phyloP scores from a whole-genome alignment of 176 grass and related monocot genomes.

The Aegilops longissima region DNA sequence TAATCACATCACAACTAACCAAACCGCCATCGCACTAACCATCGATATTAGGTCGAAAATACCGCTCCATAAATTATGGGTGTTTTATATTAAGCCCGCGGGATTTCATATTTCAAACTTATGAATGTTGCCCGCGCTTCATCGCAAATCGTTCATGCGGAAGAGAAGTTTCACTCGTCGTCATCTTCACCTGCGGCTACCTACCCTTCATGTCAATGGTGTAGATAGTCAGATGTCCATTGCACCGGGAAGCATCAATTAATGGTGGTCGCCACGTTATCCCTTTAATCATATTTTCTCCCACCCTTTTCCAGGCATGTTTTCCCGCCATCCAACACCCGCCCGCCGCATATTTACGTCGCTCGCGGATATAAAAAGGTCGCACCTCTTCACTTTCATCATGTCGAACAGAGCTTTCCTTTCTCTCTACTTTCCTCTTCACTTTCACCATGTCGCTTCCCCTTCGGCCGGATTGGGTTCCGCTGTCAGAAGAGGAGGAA shows the following conservation, averaged over 20 bases:
- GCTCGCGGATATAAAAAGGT: not conserved
- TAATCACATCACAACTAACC: too few relatives aligned
- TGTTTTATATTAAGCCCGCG: not conserved
- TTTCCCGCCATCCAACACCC: not conserved
- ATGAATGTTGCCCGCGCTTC: not conserved
- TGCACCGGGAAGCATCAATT: not conserved
- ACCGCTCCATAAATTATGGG: not conserved
- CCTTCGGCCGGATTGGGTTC: too few relatives aligned
- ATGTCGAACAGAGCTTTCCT: not conserved
- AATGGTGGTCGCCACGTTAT: not conserved
- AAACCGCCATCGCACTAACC: too few relatives aligned
- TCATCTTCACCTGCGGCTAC: not conserved
- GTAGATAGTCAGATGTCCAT: not conserved
- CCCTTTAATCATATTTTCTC: too few relatives aligned
- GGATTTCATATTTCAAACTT: not conserved
- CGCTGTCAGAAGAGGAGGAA: not conserved
- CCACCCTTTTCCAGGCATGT: not conserved
- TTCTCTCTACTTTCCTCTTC: not conserved
- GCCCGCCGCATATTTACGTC: not conserved
- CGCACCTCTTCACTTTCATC: not conserved
- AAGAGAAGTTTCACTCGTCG: not conserved
- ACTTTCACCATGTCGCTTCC: too few relatives aligned
- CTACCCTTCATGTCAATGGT: not conserved
- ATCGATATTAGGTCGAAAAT: too few relatives aligned
- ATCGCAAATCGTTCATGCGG: not conserved